These are phyloP conservation scores for Paramecium sexaurelia DNA, from an alignment of 73 alveolate species.

Conservation along the genomic window DNA sequence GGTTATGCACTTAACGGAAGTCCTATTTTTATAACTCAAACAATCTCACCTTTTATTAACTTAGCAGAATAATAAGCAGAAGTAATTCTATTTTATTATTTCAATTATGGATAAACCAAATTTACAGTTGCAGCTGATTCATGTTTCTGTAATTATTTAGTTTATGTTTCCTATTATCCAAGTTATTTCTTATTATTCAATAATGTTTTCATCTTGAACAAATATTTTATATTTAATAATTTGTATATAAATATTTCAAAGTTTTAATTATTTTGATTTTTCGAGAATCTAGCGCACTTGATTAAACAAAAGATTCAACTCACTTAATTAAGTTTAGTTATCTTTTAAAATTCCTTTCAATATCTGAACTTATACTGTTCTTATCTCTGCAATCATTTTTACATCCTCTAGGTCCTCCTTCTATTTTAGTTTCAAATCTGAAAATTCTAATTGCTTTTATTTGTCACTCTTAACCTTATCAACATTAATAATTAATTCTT, in stretches of 20 bases:
- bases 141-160: background rate
- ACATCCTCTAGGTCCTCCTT: slow-evolving; percentile 14
- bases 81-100: slow-evolving; percentile 19
- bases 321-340: background rate
- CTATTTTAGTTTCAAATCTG: background rate
- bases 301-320: background rate
- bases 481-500: background rate
- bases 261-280: background rate
- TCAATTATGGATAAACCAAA: background rate
- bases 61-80: slow-evolving; percentile 47
- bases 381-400: background rate
- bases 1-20: slow-evolving; percentile 30
- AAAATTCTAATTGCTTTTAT: background rate
- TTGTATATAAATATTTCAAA: background rate
- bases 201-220: background rate
- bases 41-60: background rate
- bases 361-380: background rate
- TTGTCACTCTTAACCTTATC: background rate
- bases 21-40: background rate
- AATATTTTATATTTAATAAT: background rate
- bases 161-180: background rate
- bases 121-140: background rate
- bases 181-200: slow-evolving; percentile 11
- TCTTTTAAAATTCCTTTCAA: background rate
- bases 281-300: background rate